Base-by-base conservation (phyloP, 108 stramenopile species). In the Cyclotella sp. region DNA sequence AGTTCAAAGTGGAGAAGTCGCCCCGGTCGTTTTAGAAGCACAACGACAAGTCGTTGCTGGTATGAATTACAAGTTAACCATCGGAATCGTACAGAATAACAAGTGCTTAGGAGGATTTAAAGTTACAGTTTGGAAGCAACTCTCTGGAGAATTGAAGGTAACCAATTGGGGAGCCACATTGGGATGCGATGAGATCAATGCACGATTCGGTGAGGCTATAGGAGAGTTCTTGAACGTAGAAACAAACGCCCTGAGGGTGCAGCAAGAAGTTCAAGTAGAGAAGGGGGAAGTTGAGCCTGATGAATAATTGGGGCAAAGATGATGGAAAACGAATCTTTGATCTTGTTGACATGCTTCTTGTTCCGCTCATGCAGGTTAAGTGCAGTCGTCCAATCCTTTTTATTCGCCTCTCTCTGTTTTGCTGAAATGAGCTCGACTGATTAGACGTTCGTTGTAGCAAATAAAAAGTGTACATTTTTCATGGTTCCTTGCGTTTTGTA, bases 11-110 rank as follows among this genome's bases (percentile, higher is more conserved):
- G 24, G 45, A 27, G 64, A 65, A 26, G 13, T 65, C 10, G 2
- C 45, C 43, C 1, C 64, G 1, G 34, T 47, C 1, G 45, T 65
- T 24, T 24, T 65, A 6, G 43, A 45, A 12, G 64, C 64, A 9
- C 64, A 65, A 21, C 64, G 64, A 16, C 64, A 65, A 26, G 64
- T 65, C 21, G 74, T 75, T 22, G 74, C 75, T 16, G 68, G 75
- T 13, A 26, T 76, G 40, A 76, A 76, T 69, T 76, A 76, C 43
- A 68, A 69, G 60, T 34, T 76, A 9, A 68, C 67, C 41, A 43
- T 76, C 43, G 75, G 54, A 19, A 3, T 69, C 8, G 4, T 58
- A 8, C 41, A 66, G 26, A 47, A 54, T 9, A 67, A 30, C 8
- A 13, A 11, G 4, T 76, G 75, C 43, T 3, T 69, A 19, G 75